Evolutionary conservation across 371 early-diverging fungal genomes (phyloP).

Genomic region (Mortierella sp.): DNA sequence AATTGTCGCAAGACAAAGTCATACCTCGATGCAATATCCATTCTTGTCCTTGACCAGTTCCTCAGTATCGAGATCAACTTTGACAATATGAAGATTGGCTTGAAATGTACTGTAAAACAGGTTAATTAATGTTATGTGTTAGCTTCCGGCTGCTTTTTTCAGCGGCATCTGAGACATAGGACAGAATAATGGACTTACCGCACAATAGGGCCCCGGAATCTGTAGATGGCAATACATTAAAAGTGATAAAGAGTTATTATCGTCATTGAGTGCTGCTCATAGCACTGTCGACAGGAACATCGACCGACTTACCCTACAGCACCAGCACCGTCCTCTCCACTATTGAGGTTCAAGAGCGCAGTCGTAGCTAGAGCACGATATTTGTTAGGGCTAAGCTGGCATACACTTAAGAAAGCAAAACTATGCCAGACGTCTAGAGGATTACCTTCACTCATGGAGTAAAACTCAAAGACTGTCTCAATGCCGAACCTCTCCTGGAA

Average conservation of each 20-base stretch:
- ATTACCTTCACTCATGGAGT: slow-evolving; percentile 55
- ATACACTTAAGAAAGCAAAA: background rate
- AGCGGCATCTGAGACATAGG: background rate
- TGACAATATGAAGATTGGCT: background rate
- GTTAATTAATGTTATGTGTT: background rate
- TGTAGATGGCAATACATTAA: background rate
- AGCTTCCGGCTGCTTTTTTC: background rate
- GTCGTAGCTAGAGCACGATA: slow-evolving; percentile 1
- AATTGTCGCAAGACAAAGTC: background rate
- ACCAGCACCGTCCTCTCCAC: slow-evolving; percentile 4
- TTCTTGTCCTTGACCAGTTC: slow-evolving; percentile 48
- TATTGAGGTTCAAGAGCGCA: background rate
- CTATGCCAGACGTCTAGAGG: background rate
- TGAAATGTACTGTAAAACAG: background rate
- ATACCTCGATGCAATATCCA: slow-evolving; percentile 41
- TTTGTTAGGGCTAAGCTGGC: background rate
- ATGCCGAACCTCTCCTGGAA: slow-evolving; percentile 64
- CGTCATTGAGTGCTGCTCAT: background rate
- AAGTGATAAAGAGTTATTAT: background rate
- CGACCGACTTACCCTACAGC: slow-evolving; percentile 2
- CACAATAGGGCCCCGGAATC: background rate
- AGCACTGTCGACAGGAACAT: background rate
- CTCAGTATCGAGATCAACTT: slow-evolving; percentile 41
- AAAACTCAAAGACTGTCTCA: slow-evolving; percentile 38
- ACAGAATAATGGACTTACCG: background rate